Percentiles rank a stretch among this genome's conserved stretches.
These are phyloP conservation scores for Thozetella sp. DNA, from an alignment of 495 filamentous ascomycete genomes.

Conservation along the genomic window DNA sequence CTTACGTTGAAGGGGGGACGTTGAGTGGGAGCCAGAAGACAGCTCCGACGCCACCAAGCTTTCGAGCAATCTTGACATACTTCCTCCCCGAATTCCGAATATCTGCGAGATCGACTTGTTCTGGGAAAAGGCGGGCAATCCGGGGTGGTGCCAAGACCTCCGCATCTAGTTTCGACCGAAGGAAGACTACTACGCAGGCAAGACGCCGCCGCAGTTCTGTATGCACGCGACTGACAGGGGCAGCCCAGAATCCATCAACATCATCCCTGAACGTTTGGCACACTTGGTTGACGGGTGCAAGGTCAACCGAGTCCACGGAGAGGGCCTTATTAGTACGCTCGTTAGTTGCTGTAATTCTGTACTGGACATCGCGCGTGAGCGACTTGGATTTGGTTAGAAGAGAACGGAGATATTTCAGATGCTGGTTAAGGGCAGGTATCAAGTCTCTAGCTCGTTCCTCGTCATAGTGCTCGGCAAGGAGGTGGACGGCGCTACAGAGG, in stretches of 20 bases:
- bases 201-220: neutral
- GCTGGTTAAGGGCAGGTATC: neutral
- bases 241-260: neutral
- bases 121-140: neutral
- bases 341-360: neutral
- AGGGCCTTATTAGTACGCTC: neutral
- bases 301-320: neutral
- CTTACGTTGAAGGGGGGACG: neutral
- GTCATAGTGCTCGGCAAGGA: neutral
- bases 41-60: neutral
- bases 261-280: neutral
- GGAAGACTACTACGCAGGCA: neutral
- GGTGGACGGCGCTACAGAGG: neutral
- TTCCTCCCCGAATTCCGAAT: neutral
- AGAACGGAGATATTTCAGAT: neutral
- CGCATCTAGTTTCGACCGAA: neutral
- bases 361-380: neutral
- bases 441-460: neutral
- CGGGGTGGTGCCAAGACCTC: neutral
- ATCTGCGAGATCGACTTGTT: neutral
- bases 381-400: neutral
- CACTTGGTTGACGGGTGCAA: neutral
- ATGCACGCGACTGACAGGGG: neutral
- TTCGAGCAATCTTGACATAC: neutral
- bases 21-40: neutral